These are phyloP conservation scores for Linnemannia hyalina DNA, from an alignment of 192 early-diverging fungal genomes.

Conservation along the genomic window DNA sequence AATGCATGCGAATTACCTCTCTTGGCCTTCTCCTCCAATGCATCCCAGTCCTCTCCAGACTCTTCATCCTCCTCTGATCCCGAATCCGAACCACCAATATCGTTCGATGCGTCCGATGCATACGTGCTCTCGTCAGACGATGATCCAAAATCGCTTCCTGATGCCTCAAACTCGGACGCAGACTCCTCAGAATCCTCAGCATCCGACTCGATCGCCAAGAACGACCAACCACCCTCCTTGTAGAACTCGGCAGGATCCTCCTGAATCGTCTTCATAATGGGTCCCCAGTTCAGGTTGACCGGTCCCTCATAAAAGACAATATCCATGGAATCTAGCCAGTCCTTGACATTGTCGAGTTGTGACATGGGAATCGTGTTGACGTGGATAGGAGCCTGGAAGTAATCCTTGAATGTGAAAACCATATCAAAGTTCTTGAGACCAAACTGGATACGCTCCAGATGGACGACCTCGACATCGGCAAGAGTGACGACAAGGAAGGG, in stretches of 20 bases:
- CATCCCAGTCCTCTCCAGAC: constrained; percentile 85
- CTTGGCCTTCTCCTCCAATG: constrained; percentile 82
- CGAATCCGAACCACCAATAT: constrained; percentile 67
- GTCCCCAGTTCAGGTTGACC: constrained; percentile 93
- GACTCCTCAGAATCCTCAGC: constrained; percentile 72
- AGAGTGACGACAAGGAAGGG: constrained; percentile 94
- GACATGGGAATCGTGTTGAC: constrained; percentile 96
- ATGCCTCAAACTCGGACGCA: constrained; percentile 49
- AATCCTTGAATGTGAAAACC: constrained; percentile 98
- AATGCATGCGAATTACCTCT: constrained; percentile 46
- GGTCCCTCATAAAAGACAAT: constrained; percentile 94
- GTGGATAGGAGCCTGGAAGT: constrained; percentile 87
- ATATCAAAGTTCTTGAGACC: constrained; percentile 98
- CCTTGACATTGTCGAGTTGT: constrained; percentile 94
- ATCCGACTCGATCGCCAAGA: constrained; percentile 80
- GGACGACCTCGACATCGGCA: constrained; percentile 93
- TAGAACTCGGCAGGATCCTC: constrained; percentile 94
- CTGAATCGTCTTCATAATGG: constrained; percentile 99
- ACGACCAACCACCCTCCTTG: constrained; percentile 92
- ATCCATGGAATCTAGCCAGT: constrained; percentile 95
- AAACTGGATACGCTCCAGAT: constrained; percentile 97
- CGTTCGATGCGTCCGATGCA: constrained; percentile 68
- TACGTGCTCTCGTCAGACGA: constrained; percentile 81
- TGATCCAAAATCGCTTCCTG: constrained; percentile 82
- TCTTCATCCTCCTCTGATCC: constrained; percentile 67